Conservation (phyloP, 257 asterid genomes). For the Nyctanthes arbortristis region DNA sequence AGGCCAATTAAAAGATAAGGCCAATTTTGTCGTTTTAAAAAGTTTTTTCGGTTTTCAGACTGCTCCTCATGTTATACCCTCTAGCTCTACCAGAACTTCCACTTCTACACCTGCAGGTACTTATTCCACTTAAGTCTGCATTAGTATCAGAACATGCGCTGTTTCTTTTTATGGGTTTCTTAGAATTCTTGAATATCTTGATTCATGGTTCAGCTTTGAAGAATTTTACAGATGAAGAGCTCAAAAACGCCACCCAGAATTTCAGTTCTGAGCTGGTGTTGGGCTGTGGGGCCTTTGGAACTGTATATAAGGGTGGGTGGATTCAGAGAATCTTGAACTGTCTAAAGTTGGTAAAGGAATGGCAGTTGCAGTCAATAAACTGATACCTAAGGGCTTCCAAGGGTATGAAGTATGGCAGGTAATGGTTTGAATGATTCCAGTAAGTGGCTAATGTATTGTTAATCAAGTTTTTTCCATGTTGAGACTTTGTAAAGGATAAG, state of each 20-base stretch:
- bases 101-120: too few species aligned
- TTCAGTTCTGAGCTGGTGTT: slow-evolving; percentile 45
- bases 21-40: too few species aligned
- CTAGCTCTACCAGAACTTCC: too few species aligned
- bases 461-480: background rate
- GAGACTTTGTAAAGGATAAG: too few species aligned
- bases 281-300: slow-evolving; percentile 55
- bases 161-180: background rate
- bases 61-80: too few species aligned
- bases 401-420: slow-evolving; percentile 63
- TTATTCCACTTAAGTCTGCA: too few species aligned
- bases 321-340: slow-evolving; percentile 42
- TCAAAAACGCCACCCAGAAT: slow-evolving; percentile 42
- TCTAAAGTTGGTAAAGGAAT: slow-evolving; percentile 40
- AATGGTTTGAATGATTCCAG: background rate
- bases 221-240: slow-evolving; percentile 33
- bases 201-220: too few species aligned
- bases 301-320: slow-evolving; percentile 58
- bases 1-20: too few species aligned
- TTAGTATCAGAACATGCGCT: background rate
- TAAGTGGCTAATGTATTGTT: background rate
- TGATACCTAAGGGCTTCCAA: slow-evolving; percentile 43
- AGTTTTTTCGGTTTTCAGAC: too few species aligned
- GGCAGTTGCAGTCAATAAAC: slow-evolving; percentile 52
- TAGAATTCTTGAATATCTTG: too few species aligned